A percentile compares a stretch with the other conserved stretches of the same genome.
Evolutionary conservation across 768 basidiomycete species (phyloP).

Genomic region (Hortiboletus campestris): DNA sequence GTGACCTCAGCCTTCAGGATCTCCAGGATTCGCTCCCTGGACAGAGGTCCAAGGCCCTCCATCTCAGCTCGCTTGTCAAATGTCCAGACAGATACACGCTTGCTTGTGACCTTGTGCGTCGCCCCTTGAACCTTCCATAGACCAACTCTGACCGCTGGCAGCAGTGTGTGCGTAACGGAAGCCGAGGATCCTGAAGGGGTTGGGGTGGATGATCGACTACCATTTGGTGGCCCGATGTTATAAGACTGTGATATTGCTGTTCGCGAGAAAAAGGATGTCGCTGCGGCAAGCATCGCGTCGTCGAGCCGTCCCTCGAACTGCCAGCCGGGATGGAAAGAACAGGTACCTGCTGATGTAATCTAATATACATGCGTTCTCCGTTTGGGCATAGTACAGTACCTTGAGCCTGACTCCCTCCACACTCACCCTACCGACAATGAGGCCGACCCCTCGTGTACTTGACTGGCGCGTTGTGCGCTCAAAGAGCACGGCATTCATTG

Average conservation of each 20-base stretch:
- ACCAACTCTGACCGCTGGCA: conserved; percentile 62
- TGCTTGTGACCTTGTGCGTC: conserved; percentile 83
- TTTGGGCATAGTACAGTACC: not conserved
- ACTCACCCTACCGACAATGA: conserved; percentile 39
- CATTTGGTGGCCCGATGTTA: conserved; percentile 48
- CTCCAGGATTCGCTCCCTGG: conserved; percentile 75
- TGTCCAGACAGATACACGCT: conserved; percentile 90
- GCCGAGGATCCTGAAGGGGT: conserved; percentile 32
- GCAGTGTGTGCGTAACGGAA: conserved; percentile 37
- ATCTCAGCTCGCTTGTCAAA: conserved; percentile 83
- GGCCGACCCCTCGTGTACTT: conserved; percentile 43
- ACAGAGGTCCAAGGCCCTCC: conserved; percentile 62
- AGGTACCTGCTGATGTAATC: conserved; percentile 10
- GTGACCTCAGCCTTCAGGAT: conserved; percentile 86
- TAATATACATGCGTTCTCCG: not conserved
- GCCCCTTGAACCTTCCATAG: conserved; percentile 89
- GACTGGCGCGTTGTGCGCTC: conserved; percentile 37
- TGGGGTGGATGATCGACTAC: conserved; percentile 39
- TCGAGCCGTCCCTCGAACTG: not conserved
- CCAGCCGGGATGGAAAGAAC: no score
- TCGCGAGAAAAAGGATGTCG: conserved; percentile 78
- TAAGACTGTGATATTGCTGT: conserved; percentile 83
- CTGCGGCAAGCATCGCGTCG: conserved; percentile 68
- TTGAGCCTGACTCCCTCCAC: not conserved
- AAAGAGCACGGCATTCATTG: conserved; percentile 73